These are phyloP conservation scores for Baudoinia panamericana DNA, from an alignment of 495 filamentous ascomycete genomes.

Conservation along the genomic window DNA sequence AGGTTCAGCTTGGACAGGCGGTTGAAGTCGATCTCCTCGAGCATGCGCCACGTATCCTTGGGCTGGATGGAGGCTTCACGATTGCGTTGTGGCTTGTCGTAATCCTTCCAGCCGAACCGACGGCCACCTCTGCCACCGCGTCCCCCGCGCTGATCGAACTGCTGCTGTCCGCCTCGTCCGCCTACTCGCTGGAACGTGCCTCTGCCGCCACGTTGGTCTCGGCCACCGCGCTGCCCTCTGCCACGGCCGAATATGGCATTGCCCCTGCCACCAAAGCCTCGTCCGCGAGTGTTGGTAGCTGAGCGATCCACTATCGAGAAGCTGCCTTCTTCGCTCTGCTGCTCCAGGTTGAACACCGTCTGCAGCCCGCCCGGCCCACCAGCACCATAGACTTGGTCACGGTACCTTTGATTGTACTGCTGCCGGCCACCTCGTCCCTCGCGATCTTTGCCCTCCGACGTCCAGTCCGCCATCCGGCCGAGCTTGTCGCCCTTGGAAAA, in stretches of 20 bases:
- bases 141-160: constrained; percentile 47
- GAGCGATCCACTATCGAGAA: constrained; percentile 97
- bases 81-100: constrained; percentile 93
- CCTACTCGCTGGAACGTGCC: constrained; percentile 38
- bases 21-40: constrained; percentile 98
- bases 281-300: constrained; percentile 16
- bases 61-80: constrained; percentile 90
- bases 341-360: constrained; percentile 74
- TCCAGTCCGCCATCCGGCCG: constrained; percentile 99
- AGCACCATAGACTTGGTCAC: constrained; percentile 86
- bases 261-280: constrained; percentile 76
- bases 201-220: constrained; percentile 42
- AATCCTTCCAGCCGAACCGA: constrained; percentile 96
- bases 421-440: constrained; percentile 58
- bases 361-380: constrained; percentile 43
- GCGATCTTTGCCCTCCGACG: constrained; percentile 75
- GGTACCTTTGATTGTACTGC: constrained; percentile 81
- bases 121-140: constrained; percentile 55
- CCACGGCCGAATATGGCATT: constrained; percentile 80
- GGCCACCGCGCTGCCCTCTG: constrained; percentile 48
- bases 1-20: constrained; percentile 89
- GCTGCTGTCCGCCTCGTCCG: constrained; percentile 51
- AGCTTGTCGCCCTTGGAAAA: constrained; percentile 98
- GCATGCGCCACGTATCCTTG: constrained; percentile 83
- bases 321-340: constrained; percentile 86